These are phyloP conservation scores for Scedosporium minutisporum DNA, from an alignment of 2,329 filamentous ascomycete species.

Conservation along the genomic window DNA sequence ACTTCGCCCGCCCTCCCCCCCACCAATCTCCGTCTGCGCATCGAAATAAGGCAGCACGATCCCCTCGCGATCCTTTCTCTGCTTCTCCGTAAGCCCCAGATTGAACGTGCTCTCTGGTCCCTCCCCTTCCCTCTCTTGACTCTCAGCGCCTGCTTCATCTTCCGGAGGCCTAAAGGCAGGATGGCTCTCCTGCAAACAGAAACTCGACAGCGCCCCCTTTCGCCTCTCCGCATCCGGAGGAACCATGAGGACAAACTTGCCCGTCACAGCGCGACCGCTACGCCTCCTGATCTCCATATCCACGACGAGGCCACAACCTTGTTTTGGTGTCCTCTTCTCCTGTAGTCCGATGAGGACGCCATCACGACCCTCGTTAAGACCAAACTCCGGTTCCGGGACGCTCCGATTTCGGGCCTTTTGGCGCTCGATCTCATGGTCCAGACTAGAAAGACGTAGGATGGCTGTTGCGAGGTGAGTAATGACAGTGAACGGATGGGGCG, in stretches of 20 bases:
- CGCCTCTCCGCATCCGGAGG: slow-evolving; percentile 14
- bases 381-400: slow-evolving; percentile 66
- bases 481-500: slow-evolving; percentile 60
- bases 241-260: slow-evolving; percentile 46
- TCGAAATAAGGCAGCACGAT: slow-evolving; percentile 95
- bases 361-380: slow-evolving; percentile 66
- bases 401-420: slow-evolving; percentile 71
- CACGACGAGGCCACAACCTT: slow-evolving; percentile 51
- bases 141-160: slow-evolving; percentile 21
- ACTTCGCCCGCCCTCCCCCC: slow-evolving; percentile 80
- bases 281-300: slow-evolving; percentile 81
- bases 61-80: slow-evolving; percentile 74
- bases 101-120: slow-evolving; percentile 71
- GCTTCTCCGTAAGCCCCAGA: slow-evolving; percentile 80
- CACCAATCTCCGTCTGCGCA: slow-evolving; percentile 71
- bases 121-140: slow-evolving; percentile 29
- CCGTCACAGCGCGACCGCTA: slow-evolving; percentile 67
- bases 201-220: slow-evolving; percentile 27
- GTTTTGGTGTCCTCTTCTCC: slow-evolving; percentile 32
- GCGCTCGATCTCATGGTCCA: slow-evolving; percentile 63
- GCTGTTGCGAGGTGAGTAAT: slow-evolving; percentile 83
- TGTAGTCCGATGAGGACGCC: slow-evolving; percentile 64
- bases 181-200: slow-evolving; percentile 62
- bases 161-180: slow-evolving; percentile 50
- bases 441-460: slow-evolving; percentile 62